A percentile compares a stretch with the other conserved stretches of the same genome.
phyloP scores from a whole-genome alignment of 148 eudicot genomes.

The Arbutus unedo region DNA sequence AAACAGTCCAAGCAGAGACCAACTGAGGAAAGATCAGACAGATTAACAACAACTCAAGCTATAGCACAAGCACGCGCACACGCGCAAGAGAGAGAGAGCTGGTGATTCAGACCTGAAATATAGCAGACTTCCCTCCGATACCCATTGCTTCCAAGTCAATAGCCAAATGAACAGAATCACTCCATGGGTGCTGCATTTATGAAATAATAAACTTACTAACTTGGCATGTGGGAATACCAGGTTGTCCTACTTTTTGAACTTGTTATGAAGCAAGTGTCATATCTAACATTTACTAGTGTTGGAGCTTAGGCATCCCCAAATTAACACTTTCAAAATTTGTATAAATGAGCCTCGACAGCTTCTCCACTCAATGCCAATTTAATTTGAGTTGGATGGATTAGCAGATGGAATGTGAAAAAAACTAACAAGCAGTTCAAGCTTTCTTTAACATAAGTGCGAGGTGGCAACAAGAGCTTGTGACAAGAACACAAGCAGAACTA shows the following conservation, averaged over 20 bases:
- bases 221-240: neutral
- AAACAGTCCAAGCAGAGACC: neutral
- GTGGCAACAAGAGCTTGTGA: neutral
- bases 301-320: no score
- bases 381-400: neutral
- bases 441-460: neutral
- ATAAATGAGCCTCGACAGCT: no score
- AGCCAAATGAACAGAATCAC: conserved; percentile 73
- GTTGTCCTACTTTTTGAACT: neutral
- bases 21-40: neutral
- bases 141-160: conserved; percentile 98
- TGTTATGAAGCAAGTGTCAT: neutral
- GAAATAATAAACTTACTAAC: conserved; percentile 7
- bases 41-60: neutral
- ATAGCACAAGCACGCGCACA: neutral
- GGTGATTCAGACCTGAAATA: conserved; percentile 72
- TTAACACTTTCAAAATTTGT: no score
- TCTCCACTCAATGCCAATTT: no score
- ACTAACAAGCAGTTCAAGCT: neutral
- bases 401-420: neutral
- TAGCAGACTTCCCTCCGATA: conserved; percentile 73
- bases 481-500: neutral
- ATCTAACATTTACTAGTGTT: neutral
- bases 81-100: neutral
- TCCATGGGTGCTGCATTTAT: conserved; percentile 88